Evolutionary conservation across 192 early-diverging fungal genomes (phyloP).

Genomic region (Linnemannia zychae): DNA sequence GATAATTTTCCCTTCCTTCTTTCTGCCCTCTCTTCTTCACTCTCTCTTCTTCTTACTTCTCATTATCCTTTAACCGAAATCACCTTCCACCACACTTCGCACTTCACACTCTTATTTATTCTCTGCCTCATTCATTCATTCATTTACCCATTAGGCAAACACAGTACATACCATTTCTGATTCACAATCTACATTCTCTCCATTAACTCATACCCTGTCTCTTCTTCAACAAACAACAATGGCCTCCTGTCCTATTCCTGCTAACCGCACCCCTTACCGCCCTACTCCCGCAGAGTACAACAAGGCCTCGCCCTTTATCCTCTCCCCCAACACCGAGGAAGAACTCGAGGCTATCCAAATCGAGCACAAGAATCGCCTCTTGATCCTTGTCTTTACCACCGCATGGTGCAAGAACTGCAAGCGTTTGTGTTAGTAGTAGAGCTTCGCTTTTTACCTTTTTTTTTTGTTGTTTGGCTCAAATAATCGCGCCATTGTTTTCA

Average conservation of each 20-base stretch:
- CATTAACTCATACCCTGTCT: not conserved
- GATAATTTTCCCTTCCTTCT: not conserved
- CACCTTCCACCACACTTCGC: not conserved
- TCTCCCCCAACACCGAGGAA: constrained; percentile 45
- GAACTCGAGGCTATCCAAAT: constrained; percentile 40
- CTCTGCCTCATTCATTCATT: not conserved
- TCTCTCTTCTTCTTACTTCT: not conserved
- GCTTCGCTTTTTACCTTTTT: not conserved
- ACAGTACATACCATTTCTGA: not conserved
- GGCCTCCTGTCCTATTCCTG: not conserved
- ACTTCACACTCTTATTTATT: not conserved
- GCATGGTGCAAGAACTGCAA: constrained; percentile 59
- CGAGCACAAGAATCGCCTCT: constrained; percentile 26
- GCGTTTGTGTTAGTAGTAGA: constrained; percentile 34
- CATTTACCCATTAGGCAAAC: not conserved
- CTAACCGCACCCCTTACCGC: not conserved
- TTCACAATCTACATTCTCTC: not conserved
- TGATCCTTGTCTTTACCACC: constrained; percentile 45
- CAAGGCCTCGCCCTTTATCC: constrained; percentile 44
- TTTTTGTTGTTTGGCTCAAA: not conserved
- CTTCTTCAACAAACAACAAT: not conserved
- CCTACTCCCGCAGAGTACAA: not conserved
- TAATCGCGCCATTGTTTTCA: not conserved
- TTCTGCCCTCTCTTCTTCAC: not conserved
- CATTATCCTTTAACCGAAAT: not conserved